These are phyloP conservation scores for Mayamaea pseudoterrestris DNA, from an alignment of 108 stramenopile genomes.

Conservation along the genomic window DNA sequence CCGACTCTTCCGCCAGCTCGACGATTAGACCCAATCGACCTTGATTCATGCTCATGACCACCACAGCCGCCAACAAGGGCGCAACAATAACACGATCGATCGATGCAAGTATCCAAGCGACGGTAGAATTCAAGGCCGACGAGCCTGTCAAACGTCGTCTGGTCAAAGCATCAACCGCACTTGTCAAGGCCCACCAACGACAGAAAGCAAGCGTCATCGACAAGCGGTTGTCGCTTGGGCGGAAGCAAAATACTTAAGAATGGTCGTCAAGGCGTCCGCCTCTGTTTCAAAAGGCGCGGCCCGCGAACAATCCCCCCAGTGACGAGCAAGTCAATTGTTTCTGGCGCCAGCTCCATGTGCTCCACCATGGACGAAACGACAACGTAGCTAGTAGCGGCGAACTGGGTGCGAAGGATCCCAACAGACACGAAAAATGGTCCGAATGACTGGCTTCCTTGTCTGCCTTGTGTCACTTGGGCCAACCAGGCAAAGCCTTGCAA, in stretches of 20 bases:
- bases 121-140: not conserved
- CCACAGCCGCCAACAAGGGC: slow-evolving; percentile 1
- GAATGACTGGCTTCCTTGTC: slow-evolving; percentile 31
- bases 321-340: not conserved
- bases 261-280: not conserved
- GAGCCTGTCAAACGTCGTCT: not conserved
- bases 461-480: slow-evolving; percentile 12
- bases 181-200: not conserved
- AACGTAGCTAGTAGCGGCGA: not conserved
- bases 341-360: not conserved
- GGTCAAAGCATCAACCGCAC: not conserved
- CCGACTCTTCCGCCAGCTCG: not conserved
- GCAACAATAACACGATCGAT: not conserved
- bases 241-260: not conserved
- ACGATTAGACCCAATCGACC: not conserved
- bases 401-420: not conserved
- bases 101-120: not conserved
- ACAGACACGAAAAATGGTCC: slow-evolving; percentile 2
- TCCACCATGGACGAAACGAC: slow-evolving; percentile 3
- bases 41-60: slow-evolving; percentile 1
- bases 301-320: no score
- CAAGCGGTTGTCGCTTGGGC: not conserved
- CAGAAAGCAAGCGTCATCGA: not conserved
- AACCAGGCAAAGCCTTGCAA: slow-evolving; percentile 53
- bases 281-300: no score